These are phyloP conservation scores for Hemisphaericaspora xylanilytica DNA, from an alignment of 1,139 yeast genomes.

Conservation along the genomic window DNA sequence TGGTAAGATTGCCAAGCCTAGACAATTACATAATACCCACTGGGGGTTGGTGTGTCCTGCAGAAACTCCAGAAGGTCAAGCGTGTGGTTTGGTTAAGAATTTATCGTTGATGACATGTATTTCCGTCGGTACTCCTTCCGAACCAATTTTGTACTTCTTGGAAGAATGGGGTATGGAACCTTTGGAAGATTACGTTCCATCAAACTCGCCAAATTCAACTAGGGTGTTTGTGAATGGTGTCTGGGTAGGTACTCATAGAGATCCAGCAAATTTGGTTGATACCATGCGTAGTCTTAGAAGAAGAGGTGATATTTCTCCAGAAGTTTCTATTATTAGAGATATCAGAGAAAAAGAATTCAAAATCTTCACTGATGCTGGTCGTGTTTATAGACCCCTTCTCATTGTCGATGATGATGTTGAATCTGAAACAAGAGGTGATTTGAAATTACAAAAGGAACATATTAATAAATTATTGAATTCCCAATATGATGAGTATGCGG, in stretches of 20 bases:
- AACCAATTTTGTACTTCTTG: conserved; percentile 86
- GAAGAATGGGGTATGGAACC: conserved; percentile 99
- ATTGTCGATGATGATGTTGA: conserved; percentile 84
- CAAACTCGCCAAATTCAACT: conserved; percentile 86
- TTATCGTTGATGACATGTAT: conserved; percentile 95
- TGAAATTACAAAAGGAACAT: conserved; percentile 82
- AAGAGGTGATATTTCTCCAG: conserved; percentile 93
- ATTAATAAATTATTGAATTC: conserved; percentile 66
- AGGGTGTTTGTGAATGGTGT: conserved; percentile 97
- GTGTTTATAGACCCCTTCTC: conserved; percentile 93
- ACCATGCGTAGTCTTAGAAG: conserved; percentile 91
- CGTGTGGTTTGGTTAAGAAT: conserved; percentile 98
- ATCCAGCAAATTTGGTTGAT: conserved; percentile 85
- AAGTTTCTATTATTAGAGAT: conserved; percentile 94
- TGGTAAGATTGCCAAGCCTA: conserved; percentile 96
- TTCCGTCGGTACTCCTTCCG: conserved; percentile 97
- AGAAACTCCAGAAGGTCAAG: conserved; percentile 99
- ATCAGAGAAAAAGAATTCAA: conserved; percentile 94
- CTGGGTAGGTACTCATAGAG: conserved; percentile 98
- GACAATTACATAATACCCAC: conserved; percentile 98
- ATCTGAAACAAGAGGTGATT: conserved; percentile 72
- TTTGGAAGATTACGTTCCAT: conserved; percentile 91
- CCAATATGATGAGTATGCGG: conserved; percentile 58
- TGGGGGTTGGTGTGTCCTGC: conserved; percentile 99
- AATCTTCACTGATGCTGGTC: conserved; percentile 97